Conservation (phyloP, 495 filamentous ascomycete species). For the Penicillium steckii region DNA sequence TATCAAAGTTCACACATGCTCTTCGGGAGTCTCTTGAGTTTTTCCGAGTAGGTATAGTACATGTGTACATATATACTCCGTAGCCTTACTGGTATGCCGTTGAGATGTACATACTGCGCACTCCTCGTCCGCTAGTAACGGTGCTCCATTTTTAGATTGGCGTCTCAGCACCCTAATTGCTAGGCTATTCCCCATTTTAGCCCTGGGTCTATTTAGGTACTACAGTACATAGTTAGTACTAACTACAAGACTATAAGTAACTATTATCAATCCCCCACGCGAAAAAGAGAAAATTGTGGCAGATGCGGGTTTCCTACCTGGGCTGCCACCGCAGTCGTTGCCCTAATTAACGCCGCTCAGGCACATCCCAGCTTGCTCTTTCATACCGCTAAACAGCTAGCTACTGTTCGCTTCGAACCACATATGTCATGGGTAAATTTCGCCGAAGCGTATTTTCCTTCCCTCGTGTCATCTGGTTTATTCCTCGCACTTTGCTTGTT, state of each 20-base stretch:
- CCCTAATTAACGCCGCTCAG: neutral
- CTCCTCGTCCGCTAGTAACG: neutral
- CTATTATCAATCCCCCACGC: too few species aligned
- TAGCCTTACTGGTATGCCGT: too few species aligned
- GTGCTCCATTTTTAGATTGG: neutral
- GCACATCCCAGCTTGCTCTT: neutral
- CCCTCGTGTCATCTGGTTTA: neutral
- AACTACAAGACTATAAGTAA: too few species aligned
- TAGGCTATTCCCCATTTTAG: neutral
- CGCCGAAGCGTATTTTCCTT: neutral
- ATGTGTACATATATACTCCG: too few species aligned
- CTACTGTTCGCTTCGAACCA: neutral
- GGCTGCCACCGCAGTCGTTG: slow-evolving; percentile 4
- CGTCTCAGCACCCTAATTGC: neutral
- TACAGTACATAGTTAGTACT: too few species aligned
- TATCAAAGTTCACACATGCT: too few species aligned
- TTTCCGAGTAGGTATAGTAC: too few species aligned
- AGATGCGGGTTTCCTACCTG: slow-evolving; percentile 6
- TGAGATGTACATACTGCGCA: neutral
- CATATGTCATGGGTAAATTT: neutral
- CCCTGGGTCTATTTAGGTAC: too few species aligned
- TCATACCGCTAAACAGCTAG: neutral
- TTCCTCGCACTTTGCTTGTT: too few species aligned
- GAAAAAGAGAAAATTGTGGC: neutral
- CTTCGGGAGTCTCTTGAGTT: too few species aligned